phyloP scores from a whole-genome alignment of 495 filamentous ascomycete species.

The Neurospora sp. region DNA sequence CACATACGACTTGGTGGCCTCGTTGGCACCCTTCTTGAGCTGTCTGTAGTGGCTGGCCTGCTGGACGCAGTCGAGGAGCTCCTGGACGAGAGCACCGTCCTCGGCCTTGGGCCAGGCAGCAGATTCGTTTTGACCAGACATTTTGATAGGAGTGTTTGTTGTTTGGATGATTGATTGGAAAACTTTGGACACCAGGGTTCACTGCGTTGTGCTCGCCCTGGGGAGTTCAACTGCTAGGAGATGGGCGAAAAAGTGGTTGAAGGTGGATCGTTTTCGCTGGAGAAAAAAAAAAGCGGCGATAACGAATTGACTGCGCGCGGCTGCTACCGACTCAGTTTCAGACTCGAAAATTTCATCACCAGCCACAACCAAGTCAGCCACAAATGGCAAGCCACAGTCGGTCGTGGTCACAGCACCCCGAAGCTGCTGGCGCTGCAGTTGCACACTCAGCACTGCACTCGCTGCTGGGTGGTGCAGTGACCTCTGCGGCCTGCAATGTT shows the following conservation, averaged over 20 bases:
- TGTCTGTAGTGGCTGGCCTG: slow-evolving; percentile 76
- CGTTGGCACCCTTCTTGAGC: slow-evolving; percentile 71
- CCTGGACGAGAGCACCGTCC: slow-evolving; percentile 61
- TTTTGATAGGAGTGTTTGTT: slow-evolving; percentile 16
- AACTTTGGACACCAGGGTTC: slow-evolving; percentile 17
- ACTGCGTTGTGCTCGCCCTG: slow-evolving; percentile 24
- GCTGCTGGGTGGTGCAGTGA: background rate
- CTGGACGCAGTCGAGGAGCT: slow-evolving; percentile 80
- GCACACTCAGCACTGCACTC: background rate
- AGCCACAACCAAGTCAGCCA: background rate
- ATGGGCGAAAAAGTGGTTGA: slow-evolving; percentile 2
- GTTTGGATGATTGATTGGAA: background rate
- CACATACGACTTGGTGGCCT: slow-evolving; percentile 62
- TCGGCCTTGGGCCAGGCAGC: slow-evolving; percentile 83
- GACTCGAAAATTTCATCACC: background rate
- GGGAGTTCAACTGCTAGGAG: background rate
- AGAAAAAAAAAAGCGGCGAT: background rate
- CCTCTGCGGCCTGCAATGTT: background rate
- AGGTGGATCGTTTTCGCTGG: background rate
- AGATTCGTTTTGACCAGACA: slow-evolving; percentile 41
- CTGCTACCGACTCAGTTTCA: background rate
- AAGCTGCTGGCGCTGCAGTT: background rate
- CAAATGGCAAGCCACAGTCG: background rate
- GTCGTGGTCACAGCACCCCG: background rate
- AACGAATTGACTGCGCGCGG: background rate